Conservation (phyloP, 192 early-diverging fungal genomes). For the Coemansia sp. region DNA sequence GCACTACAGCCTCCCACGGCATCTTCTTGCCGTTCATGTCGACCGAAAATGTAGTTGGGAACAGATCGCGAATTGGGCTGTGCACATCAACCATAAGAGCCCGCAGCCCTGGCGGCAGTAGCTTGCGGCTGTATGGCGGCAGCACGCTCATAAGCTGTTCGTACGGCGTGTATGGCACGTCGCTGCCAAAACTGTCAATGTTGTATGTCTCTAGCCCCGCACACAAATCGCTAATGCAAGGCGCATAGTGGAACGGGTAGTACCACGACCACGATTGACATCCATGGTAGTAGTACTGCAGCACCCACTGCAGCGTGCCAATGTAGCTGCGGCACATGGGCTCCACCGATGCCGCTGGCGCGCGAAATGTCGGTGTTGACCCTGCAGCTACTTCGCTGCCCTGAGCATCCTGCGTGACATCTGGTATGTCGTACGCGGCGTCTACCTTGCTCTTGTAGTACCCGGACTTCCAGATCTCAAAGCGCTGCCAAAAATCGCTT, state of each 20-base stretch:
- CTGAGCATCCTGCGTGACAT: slow-evolving; percentile 5
- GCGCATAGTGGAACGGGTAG: slow-evolving; percentile 97
- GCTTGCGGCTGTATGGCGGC: slow-evolving; percentile 77
- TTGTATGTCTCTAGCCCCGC: slow-evolving; percentile 57
- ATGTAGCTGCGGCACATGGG: slow-evolving; percentile 75
- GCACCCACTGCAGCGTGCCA: slow-evolving; percentile 95
- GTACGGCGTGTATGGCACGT: slow-evolving; percentile 88
- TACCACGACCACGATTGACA: slow-evolving; percentile 98
- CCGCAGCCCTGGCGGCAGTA: slow-evolving; percentile 82
- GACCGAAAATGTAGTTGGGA: slow-evolving; percentile 84
- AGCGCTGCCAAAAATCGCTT: slow-evolving; percentile 65
- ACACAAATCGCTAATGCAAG: slow-evolving; percentile 82
- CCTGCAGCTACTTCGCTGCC: background rate
- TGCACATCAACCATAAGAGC: slow-evolving; percentile 77
- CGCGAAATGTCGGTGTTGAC: slow-evolving; percentile 13
- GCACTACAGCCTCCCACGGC: slow-evolving; percentile 98
- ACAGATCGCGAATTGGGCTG: slow-evolving; percentile 95
- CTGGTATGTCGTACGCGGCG: slow-evolving; percentile 53
- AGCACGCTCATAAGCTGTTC: slow-evolving; percentile 99
- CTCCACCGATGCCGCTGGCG: slow-evolving; percentile 49
- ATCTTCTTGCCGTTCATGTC: slow-evolving; percentile 99
- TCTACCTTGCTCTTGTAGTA: slow-evolving; percentile 73
- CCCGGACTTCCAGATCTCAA: slow-evolving; percentile 71
- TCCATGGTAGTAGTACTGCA: slow-evolving; percentile 95
- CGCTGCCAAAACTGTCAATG: slow-evolving; percentile 67